These are phyloP conservation scores for Kwoniella shandongensis DNA, from an alignment of 768 basidiomycete genomes.

Conservation along the genomic window DNA sequence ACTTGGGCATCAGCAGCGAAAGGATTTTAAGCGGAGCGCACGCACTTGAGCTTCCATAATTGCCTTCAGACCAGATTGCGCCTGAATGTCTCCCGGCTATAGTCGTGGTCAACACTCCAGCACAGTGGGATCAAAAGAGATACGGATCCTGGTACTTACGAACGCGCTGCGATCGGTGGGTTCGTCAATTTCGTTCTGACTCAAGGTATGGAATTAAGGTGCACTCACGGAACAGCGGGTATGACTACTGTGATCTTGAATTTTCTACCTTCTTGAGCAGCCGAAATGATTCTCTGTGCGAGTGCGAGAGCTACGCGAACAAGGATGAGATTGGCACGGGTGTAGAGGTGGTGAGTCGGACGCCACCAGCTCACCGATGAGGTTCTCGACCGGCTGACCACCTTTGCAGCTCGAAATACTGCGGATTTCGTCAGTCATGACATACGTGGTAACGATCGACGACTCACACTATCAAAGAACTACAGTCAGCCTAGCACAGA, in stretches of 20 bases:
- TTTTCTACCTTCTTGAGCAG: constrained; percentile 66
- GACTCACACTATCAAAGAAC: constrained; percentile 24
- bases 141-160: constrained; percentile 36
- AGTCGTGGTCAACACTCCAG: neutral
- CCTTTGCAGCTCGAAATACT: constrained; percentile 74
- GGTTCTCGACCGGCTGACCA: constrained; percentile 72
- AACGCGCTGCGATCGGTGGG: constrained; percentile 60
- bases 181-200: neutral
- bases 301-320: constrained; percentile 61
- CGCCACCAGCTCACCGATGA: constrained; percentile 64
- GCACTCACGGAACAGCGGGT: constrained; percentile 73
- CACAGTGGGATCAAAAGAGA: neutral
- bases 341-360: too few relatives aligned
- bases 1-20: too few relatives aligned
- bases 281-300: constrained; percentile 79
- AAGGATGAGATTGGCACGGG: neutral
- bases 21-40: neutral
- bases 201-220: neutral
- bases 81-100: constrained; percentile 69
- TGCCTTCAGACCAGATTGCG: constrained; percentile 58
- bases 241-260: constrained; percentile 88
- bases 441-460: neutral
- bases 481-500: constrained; percentile 17
- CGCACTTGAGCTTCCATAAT: constrained; percentile 71
- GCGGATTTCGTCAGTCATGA: constrained; percentile 6